Evolutionary conservation across 2,329 filamentous ascomycete species (phyloP).

Genomic region (Paramyrothecium sp.): DNA sequence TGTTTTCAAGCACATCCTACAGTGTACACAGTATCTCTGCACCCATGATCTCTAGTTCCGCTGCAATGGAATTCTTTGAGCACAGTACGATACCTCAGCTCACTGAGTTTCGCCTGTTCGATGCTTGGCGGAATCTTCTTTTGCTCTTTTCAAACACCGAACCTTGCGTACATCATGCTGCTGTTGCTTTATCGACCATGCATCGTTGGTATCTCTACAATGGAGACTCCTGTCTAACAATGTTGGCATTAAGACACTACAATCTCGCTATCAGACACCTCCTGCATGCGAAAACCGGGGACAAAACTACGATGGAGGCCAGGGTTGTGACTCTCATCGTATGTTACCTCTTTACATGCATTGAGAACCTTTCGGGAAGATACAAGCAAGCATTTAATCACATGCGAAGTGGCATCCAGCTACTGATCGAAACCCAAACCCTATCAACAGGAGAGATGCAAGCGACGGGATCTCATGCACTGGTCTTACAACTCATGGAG

Average conservation of each 20-base stretch:
- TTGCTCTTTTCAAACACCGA: constrained; percentile 33
- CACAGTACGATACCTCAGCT: constrained; percentile 22
- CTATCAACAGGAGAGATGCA: background rate
- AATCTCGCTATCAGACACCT: constrained; percentile 27
- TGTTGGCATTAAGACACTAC: constrained; percentile 21
- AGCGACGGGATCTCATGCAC: background rate
- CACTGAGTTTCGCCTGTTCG: constrained; percentile 26
- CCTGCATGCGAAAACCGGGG: constrained; percentile 18
- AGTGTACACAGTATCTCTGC: constrained; percentile 12
- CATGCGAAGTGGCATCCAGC: constrained; percentile 29
- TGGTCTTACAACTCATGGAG: constrained; percentile 23
- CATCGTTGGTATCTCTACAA: constrained; percentile 17
- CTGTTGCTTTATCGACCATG: constrained; percentile 24
- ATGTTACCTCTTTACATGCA: constrained; percentile 37
- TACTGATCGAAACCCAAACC: constrained; percentile 19
- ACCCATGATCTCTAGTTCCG: constrained; percentile 17
- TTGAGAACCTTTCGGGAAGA: constrained; percentile 32
- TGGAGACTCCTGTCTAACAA: constrained; percentile 9
- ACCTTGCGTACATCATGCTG: constrained; percentile 30
- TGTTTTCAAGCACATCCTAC: background rate
- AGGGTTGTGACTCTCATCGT: constrained; percentile 28
- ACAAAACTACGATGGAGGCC: constrained; percentile 20
- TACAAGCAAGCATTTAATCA: constrained; percentile 31
- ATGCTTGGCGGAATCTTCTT: constrained; percentile 29
- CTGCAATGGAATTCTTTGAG: constrained; percentile 27